Evolutionary conservation across 495 filamentous ascomycete genomes (phyloP).

Genomic region (Xylona heveae): DNA sequence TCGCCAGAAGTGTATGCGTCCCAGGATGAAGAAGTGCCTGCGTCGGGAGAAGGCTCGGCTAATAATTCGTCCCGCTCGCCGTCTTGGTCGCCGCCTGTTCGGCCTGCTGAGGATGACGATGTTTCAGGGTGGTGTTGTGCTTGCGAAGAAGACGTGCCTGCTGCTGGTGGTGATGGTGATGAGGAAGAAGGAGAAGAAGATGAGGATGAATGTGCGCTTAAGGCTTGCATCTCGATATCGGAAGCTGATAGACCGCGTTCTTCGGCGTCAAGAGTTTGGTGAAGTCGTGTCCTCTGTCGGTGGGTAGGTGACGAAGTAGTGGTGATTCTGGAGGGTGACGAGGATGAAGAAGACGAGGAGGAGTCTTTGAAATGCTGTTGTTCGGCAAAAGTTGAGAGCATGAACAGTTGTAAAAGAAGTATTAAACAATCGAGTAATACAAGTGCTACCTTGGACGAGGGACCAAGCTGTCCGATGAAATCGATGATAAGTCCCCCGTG

Average conservation of each 20-base stretch:
- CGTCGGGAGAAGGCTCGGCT: conserved; percentile 21
- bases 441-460: conserved; percentile 41
- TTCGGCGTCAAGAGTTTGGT: conserved; percentile 60
- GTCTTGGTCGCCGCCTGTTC: conserved; percentile 14
- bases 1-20: conserved; percentile 35
- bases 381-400: conserved; percentile 53
- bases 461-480: conserved; percentile 68
- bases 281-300: conserved; percentile 2
- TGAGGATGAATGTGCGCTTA: conserved; percentile 5
- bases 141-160: no score
- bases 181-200: no score
- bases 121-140: no score
- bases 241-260: conserved; percentile 42
- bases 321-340: neutral
- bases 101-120: conserved; percentile 6
- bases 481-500: conserved; percentile 74
- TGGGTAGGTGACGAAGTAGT: conserved; percentile 5
- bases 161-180: no score
- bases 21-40: conserved; percentile 3
- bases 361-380: conserved; percentile 26
- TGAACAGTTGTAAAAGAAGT: conserved; percentile 45
- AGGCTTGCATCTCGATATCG: conserved; percentile 27
- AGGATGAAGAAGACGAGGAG: neutral
- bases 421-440: conserved; percentile 43
- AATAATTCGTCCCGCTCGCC: conserved; percentile 25